Conservation (phyloP, 1,284 basidiomycete species). For the Irpex sp. region DNA sequence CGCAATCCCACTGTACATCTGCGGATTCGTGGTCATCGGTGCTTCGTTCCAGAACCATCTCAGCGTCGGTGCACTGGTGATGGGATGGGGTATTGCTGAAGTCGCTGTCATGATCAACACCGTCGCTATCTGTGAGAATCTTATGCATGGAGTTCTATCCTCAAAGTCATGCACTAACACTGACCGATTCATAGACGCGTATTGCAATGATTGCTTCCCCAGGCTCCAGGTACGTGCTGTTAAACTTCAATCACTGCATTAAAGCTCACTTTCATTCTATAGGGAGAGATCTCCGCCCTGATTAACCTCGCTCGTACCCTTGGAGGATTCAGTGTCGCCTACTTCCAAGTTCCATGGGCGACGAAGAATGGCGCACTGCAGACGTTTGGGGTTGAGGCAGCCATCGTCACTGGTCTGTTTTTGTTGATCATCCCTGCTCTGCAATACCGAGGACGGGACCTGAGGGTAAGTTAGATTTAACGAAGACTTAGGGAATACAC, state of each 20-base stretch:
- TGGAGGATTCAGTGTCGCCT: slow-evolving; percentile 71
- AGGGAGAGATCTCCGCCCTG: slow-evolving; percentile 52
- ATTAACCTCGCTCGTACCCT: slow-evolving; percentile 67
- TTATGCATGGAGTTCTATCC: background rate
- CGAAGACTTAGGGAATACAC: too few species aligned
- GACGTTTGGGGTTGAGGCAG: slow-evolving; percentile 54
- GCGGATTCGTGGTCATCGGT: slow-evolving; percentile 71
- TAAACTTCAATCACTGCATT: slow-evolving; percentile 3
- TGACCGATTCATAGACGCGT: slow-evolving; percentile 50
- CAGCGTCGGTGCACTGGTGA: slow-evolving; percentile 60
- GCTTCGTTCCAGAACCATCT: slow-evolving; percentile 67
- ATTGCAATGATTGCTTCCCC: slow-evolving; percentile 57
- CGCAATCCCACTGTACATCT: slow-evolving; percentile 69
- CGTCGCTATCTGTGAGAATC: slow-evolving; percentile 63
- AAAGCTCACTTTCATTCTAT: background rate
- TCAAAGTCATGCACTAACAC: slow-evolving; percentile 9
- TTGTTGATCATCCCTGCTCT: slow-evolving; percentile 57
- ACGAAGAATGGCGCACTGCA: slow-evolving; percentile 60
- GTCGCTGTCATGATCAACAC: slow-evolving; percentile 73
- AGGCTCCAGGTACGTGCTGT: slow-evolving; percentile 47
- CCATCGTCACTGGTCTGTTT: slow-evolving; percentile 57
- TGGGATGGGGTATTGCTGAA: slow-evolving; percentile 77
- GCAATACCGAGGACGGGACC: slow-evolving; percentile 51
- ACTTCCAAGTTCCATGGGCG: slow-evolving; percentile 72
- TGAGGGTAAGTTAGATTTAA: slow-evolving; percentile 44